Evolutionary conservation across 176 grass and related monocot species (phyloP).

Genomic region (Pharus latifolius): DNA sequence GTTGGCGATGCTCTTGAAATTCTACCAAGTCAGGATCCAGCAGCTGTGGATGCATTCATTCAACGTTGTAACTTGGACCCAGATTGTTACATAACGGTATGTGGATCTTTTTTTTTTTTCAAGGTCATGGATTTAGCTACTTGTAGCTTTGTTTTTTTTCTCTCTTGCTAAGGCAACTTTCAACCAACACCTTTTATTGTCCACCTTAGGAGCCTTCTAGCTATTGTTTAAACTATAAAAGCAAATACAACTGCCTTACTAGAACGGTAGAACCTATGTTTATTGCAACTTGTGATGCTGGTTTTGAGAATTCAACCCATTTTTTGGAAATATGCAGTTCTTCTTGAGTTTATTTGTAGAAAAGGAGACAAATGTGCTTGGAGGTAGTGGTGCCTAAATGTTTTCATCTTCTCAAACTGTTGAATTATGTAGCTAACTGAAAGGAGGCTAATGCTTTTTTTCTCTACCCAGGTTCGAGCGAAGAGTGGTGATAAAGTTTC

Average conservation of each 20-base stretch:
- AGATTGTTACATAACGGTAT: constrained; percentile 80
- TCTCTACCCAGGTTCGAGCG: constrained; percentile 8
- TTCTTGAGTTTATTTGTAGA: constrained; percentile 5
- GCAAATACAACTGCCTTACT: not conserved
- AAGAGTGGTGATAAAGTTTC: constrained; percentile 26
- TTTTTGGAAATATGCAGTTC: not conserved
- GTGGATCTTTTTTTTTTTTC: constrained; percentile 19
- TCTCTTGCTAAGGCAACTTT: not conserved
- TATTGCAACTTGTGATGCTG: not conserved
- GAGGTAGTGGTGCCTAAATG: not conserved
- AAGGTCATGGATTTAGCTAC: not conserved
- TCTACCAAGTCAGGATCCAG: constrained; percentile 68
- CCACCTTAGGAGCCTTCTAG: not conserved
- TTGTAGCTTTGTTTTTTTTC: not conserved
- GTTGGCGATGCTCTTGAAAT: constrained; percentile 65
- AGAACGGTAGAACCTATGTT: no score
- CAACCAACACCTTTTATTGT: not conserved
- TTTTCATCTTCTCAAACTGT: not conserved
- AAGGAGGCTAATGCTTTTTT: not conserved
- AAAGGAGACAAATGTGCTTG: not conserved
- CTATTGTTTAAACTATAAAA: constrained; percentile 5
- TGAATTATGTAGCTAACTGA: not conserved
- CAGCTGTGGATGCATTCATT: constrained; percentile 71
- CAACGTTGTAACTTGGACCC: constrained; percentile 76
- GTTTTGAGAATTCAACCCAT: not conserved